A percentile compares a stretch with the other conserved stretches of the same genome.
Evolutionary conservation across 2,329 filamentous ascomycete species (phyloP).

Genomic region (Aspergillus awamori): DNA sequence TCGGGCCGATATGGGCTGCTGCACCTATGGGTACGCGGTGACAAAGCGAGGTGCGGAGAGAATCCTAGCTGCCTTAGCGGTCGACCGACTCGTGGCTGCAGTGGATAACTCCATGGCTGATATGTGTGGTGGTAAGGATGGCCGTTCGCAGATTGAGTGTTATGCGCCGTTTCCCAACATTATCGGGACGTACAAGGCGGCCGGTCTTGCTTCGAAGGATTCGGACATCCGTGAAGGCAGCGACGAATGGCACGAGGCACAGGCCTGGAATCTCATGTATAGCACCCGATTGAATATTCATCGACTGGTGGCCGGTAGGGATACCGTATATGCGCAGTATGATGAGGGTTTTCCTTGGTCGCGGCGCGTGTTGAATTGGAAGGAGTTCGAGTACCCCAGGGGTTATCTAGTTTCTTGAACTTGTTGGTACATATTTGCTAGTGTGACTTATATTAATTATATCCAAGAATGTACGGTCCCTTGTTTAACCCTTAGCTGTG

Average conservation of each 20-base stretch:
- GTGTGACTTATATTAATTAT: not conserved
- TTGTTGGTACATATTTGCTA: not conserved
- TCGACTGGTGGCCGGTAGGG: slow-evolving; percentile 22
- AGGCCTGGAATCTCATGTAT: slow-evolving; percentile 28
- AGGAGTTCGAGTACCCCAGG: slow-evolving; percentile 26
- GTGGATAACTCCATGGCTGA: slow-evolving; percentile 52
- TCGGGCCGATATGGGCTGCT: slow-evolving; percentile 36
- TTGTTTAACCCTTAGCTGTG: not conserved
- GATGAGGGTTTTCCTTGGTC: slow-evolving; percentile 26
- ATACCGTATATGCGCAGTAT: slow-evolving; percentile 27
- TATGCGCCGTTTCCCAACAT: slow-evolving; percentile 50
- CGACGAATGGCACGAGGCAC: slow-evolving; percentile 19
- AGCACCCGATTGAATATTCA: slow-evolving; percentile 31
- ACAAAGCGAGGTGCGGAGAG: slow-evolving; percentile 41
- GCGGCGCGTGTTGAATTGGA: slow-evolving; percentile 16
- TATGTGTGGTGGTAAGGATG: slow-evolving; percentile 48
- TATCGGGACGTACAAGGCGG: slow-evolving; percentile 51
- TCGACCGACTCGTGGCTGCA: slow-evolving; percentile 29
- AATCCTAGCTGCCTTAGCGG: slow-evolving; percentile 36
- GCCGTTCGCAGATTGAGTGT: slow-evolving; percentile 34
- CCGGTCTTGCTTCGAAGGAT: slow-evolving; percentile 36
- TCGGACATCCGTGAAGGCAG: slow-evolving; percentile 33
- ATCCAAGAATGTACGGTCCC: not conserved
- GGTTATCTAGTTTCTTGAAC: slow-evolving; percentile 22
- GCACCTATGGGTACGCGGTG: slow-evolving; percentile 45